Base-by-base conservation (phyloP, 2,329 filamentous ascomycete species). In the Fusarium sterilihyphosum region DNA sequence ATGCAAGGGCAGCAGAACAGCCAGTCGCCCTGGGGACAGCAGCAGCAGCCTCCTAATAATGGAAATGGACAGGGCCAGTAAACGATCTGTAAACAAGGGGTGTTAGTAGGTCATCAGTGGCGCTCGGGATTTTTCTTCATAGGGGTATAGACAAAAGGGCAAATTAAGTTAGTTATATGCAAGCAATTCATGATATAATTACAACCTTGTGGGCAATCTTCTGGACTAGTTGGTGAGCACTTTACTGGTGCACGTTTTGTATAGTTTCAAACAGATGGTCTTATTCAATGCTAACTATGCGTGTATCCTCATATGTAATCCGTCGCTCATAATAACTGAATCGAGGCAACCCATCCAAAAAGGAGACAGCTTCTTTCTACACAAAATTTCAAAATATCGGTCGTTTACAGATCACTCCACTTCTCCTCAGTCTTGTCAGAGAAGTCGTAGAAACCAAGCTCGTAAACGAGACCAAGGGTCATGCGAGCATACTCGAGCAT, bases 401-500 rank as follows among this genome's bases (percentile, higher is more conserved):
- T 40, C 41, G 33, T 56, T 72, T 82, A 86, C 69, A 86, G 77
- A 73, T 86, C 84, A 53, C 78, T 73, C 71, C 81, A 76, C 49
- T 77, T 67, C 44, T 81, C 75, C 35, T 78, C 75, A 5, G 73
- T 71, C 67, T 81, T 76, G 65, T 83, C 85, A 65, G 88, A 84
- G 76, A 95, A 93, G 68, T 93, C 86, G 26, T 93, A 90, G 84
- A 94, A 94, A 16, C 92, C 94, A 70, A 97, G 88, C 85, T 98
- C 95, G 78, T 95, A 96, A 9, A 92, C 94, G 76, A 97, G 88
- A 10, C 92, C 93, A 38, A 97, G 86, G 3, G 94, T 96, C 88
- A 98, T 88, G 81, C 91, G 92, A 29, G 94, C 94, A 83, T 98
- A 95, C 85, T 98, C 92, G 40, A 96, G 87, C 94, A 98, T 97